These are phyloP conservation scores for Peronospora farinosa DNA, from an alignment of 352 stramenopile genomes.

Conservation along the genomic window DNA sequence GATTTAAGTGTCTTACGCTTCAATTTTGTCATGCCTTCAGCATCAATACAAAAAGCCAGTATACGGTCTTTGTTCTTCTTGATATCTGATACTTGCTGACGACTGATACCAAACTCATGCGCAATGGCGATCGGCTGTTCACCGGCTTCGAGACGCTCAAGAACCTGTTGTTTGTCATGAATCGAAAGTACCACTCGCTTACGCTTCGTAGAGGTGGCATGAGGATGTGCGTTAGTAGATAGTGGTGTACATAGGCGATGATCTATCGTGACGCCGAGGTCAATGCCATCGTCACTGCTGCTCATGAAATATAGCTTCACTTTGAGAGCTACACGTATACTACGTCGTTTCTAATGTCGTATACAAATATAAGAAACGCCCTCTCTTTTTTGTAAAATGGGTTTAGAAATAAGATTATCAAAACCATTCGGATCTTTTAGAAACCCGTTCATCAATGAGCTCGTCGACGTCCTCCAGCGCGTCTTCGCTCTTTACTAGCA, in stretches of 20 bases:
- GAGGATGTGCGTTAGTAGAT: not conserved
- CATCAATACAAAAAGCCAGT: conserved; percentile 65
- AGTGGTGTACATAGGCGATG: not conserved
- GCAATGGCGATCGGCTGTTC: conserved; percentile 64
- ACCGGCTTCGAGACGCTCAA: conserved; percentile 59
- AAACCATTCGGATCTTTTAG: not conserved
- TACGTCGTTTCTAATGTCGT: not conserved
- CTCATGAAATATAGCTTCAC: conserved; percentile 7
- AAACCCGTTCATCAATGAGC: conserved; percentile 3
- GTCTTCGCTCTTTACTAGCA: conserved; percentile 2
- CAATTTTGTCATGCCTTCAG: conserved; percentile 64
- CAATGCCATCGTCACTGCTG: conserved; percentile 1
- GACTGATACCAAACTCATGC: conserved; percentile 56
- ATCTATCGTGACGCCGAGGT: not conserved
- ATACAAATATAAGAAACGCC: not conserved
- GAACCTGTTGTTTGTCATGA: conserved; percentile 78
- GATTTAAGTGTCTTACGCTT: conserved; percentile 69
- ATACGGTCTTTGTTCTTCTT: conserved; percentile 83
- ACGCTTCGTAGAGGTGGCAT: conserved; percentile 33
- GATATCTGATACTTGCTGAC: conserved; percentile 81
- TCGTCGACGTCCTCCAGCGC: conserved; percentile 2
- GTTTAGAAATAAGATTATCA: too few relatives aligned
- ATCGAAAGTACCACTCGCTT: conserved; percentile 82
- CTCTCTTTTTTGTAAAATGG: too few relatives aligned
- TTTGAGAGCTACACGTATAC: not conserved